These are phyloP conservation scores for Dimargaris cristalligena DNA, from an alignment of 192 early-diverging fungal species.

Conservation along the genomic window DNA sequence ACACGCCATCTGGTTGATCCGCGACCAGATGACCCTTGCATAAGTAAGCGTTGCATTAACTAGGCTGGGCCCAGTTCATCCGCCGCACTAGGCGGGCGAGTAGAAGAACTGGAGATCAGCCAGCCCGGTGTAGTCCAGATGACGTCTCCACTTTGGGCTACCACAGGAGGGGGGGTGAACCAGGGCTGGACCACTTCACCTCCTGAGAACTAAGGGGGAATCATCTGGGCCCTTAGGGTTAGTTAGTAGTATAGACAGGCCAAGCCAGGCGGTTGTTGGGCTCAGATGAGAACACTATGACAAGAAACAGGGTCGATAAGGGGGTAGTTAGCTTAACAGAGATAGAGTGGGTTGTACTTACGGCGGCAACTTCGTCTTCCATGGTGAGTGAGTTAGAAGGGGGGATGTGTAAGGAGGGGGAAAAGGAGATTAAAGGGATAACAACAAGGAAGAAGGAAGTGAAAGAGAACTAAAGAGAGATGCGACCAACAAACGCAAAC, in stretches of 20 bases:
- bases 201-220: background rate
- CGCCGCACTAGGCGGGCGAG: background rate
- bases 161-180: too few species aligned
- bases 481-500: too few species aligned
- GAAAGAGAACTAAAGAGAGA: too few species aligned
- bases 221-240: background rate
- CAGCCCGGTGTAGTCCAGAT: background rate
- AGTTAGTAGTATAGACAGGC: background rate
- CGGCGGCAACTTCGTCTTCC: constrained; percentile 11
- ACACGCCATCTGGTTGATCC: background rate
- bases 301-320: background rate
- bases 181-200: background rate
- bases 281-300: background rate
- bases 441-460: too few species aligned
- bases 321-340: background rate
- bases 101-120: background rate
- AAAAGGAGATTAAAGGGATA: too few species aligned
- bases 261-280: background rate
- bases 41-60: background rate
- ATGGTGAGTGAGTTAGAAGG: background rate
- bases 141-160: background rate
- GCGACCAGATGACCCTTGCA: too few species aligned
- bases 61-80: background rate
- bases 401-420: background rate
- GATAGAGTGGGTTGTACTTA: background rate